phyloP scores from a whole-genome alignment of 148 eudicot species.

The Euryodendron excelsum region DNA sequence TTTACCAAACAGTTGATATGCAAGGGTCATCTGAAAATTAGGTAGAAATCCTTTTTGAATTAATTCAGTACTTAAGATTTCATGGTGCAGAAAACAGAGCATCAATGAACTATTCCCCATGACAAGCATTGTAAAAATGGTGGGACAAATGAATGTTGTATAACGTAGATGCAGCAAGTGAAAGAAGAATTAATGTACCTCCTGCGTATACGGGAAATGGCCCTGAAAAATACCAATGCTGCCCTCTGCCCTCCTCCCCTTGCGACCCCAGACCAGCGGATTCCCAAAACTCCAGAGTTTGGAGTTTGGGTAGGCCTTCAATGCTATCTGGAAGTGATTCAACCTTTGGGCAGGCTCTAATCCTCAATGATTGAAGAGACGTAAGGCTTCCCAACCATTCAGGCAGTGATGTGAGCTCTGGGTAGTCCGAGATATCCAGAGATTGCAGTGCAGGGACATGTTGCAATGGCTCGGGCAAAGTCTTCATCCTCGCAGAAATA shows the following conservation, averaged over 20 bases:
- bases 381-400: background rate
- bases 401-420: background rate
- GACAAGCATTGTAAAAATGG: no score
- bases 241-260: background rate
- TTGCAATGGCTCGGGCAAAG: background rate
- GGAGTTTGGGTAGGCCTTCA: constrained; percentile 7
- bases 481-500: background rate
- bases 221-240: constrained; percentile 9
- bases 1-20: no score
- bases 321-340: background rate
- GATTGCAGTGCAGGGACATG: background rate
- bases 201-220: no score
- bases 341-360: background rate
- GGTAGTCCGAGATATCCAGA: background rate
- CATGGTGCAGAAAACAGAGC: no score
- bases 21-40: no score
- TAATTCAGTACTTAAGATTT: no score
- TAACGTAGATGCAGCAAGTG: no score
- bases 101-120: no score
- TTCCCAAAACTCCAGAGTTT: background rate
- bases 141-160: no score
- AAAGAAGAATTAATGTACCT: no score
- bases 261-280: background rate
- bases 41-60: no score
- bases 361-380: background rate